Evolutionary conservation across 169 alveolate species (phyloP).

Genomic region (Eimeria zaria): DNA sequence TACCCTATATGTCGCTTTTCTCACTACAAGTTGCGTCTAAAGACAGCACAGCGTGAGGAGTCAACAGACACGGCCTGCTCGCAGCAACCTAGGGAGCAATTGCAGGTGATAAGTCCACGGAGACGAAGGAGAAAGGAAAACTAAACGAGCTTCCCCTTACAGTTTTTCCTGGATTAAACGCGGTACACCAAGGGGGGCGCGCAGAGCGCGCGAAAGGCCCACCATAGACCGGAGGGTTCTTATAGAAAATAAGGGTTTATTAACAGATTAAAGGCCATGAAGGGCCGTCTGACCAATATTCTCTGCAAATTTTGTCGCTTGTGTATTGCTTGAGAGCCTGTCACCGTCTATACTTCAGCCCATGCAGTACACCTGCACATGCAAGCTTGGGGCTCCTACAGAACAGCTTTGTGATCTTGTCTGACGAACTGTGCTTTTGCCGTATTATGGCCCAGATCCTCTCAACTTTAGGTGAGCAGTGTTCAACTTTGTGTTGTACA

Average conservation of each 20-base stretch:
- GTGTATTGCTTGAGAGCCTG: not conserved
- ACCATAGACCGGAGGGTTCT: not conserved
- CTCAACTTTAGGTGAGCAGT: not conserved
- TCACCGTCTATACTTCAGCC: not conserved
- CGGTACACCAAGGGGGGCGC: conserved; percentile 65
- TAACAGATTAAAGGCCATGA: not conserved
- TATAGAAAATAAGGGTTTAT: not conserved
- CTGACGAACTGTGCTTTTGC: not conserved
- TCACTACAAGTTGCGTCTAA: not conserved
- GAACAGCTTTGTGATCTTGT: not conserved
- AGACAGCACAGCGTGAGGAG: not conserved
- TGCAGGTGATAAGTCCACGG: not conserved
- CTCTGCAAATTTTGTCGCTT: not conserved
- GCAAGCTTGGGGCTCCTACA: conserved; percentile 21
- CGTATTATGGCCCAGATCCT: not conserved
- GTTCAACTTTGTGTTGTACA: not conserved
- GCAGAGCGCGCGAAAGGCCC: conserved; percentile 53
- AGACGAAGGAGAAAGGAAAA: not conserved
- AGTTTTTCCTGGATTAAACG: not conserved
- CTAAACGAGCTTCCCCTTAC: not conserved
- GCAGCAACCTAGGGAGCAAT: too few species aligned
- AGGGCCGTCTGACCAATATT: not conserved
- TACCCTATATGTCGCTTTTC: not conserved
- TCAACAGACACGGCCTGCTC: not conserved
- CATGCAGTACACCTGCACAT: not conserved